phyloP scores from a whole-genome alignment of 805 yeast species.

The Lipomyces yamadae region DNA sequence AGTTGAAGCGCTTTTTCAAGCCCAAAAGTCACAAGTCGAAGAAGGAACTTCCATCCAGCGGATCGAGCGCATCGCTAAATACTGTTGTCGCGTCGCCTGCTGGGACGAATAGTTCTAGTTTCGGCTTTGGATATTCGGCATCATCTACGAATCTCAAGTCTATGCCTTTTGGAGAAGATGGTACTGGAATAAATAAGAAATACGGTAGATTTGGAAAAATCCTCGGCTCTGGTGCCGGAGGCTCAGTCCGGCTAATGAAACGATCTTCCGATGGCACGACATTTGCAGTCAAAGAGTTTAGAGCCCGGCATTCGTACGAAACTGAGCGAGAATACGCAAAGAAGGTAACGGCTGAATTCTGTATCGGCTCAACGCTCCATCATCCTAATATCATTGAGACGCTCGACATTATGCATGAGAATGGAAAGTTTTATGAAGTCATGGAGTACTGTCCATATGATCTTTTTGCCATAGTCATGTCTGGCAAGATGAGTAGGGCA shows the following conservation, averaged over 20 bases:
- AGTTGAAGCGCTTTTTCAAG: slow-evolving; percentile 55
- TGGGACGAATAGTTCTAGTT: slow-evolving; percentile 13
- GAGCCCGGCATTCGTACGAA: slow-evolving; percentile 67
- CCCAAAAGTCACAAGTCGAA: slow-evolving; percentile 43
- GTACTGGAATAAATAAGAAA: slow-evolving; percentile 56
- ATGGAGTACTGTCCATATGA: slow-evolving; percentile 95
- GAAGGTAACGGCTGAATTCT: slow-evolving; percentile 81
- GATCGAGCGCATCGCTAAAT: slow-evolving; percentile 18
- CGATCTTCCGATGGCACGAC: slow-evolving; percentile 62
- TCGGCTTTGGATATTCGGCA: slow-evolving; percentile 20
- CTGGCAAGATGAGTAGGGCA: slow-evolving; percentile 70
- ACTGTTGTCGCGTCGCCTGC: slow-evolving; percentile 19
- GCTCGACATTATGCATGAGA: slow-evolving; percentile 75
- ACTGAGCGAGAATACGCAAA: slow-evolving; percentile 69
- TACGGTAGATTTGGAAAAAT: slow-evolving; percentile 77
- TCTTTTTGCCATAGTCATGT: slow-evolving; percentile 91
- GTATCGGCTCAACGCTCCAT: slow-evolving; percentile 75
- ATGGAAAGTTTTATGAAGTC: slow-evolving; percentile 66
- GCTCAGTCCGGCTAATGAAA: slow-evolving; percentile 81
- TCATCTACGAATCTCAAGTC: slow-evolving; percentile 36
- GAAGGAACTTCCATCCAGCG: slow-evolving; percentile 31
- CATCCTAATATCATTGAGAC: slow-evolving; percentile 84
- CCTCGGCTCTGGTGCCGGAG: slow-evolving; percentile 93
- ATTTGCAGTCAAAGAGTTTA: slow-evolving; percentile 86
- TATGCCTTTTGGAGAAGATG: slow-evolving; percentile 50